Evolutionary conservation across 495 filamentous ascomycete species (phyloP), one percentile per base, ranked within the genome.

Genomic region (Aspergillus conjunctus): DNA sequence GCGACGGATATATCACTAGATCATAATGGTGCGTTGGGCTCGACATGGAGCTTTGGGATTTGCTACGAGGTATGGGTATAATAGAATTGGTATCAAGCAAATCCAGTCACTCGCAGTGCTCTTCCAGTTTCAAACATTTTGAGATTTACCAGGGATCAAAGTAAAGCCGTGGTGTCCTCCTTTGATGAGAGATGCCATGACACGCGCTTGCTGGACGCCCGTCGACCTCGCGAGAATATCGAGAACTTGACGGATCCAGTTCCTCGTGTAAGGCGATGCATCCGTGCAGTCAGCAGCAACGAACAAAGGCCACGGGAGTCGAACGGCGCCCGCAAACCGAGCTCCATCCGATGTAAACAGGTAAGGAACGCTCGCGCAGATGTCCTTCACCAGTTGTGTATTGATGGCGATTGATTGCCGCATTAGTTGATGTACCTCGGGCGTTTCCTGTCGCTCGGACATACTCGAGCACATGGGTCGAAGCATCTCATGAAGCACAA

Each of bases 271-370:
- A 12, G 55, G 20, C 7, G 15, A 17, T 8, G 54, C 4, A 3
- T 26, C 44, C 4, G 31, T 11, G 34, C 43, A 57, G 14, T 54
- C 33, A 1, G 54, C 62, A 11, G 59, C 62, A 62, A 67, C 17
- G 14, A 64, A 67, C 44, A 67, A 62, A n/a, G 65, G 65, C 61
- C 58, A 64, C 7, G 54, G 37, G 8, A 64, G 46, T 39, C 62
- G 65, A 11, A 57, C 5, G 7, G 50, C 44, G 15, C 54, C 62
- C 18, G 57, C 65, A 34, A 67, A 31, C 1, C 44, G 45, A 7
- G 18, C 39, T 6, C 59, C 51, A 14, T 49, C 65, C 0, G 54
- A 64, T 7, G 33, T 53, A 20, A 67, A 64, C 37, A 61, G 34
- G 15, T 59, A 68, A 7, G 59, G 43, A 1, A 66, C 51, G 39